These are phyloP conservation scores for Blyttiomyces sp. DNA, from an alignment of 371 early-diverging fungal genomes.

Conservation along the genomic window DNA sequence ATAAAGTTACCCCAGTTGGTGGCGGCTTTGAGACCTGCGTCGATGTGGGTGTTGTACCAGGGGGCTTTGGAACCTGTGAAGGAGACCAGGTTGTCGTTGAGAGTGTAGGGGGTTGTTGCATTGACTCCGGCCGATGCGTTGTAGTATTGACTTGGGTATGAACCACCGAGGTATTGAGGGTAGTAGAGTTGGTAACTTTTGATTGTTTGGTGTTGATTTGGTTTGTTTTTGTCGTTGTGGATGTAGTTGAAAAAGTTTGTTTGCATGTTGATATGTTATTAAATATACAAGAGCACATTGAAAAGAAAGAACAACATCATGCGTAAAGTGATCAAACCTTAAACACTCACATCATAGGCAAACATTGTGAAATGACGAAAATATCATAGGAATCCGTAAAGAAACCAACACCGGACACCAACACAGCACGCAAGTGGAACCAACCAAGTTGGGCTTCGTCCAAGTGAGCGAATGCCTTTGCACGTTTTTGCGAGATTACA, in stretches of 20 bases:
- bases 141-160: slow-evolving; percentile 1
- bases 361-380: slow-evolving; percentile 72
- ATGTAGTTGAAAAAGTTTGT: too few relatives aligned
- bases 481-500: slow-evolving; percentile 3
- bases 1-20: slow-evolving; percentile 80
- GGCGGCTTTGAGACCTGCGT: slow-evolving; percentile 70
- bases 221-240: too few relatives aligned
- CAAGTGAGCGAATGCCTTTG: slow-evolving; percentile 22
- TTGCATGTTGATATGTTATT: background rate
- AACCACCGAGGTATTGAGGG: background rate
- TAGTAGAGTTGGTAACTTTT: slow-evolving; percentile 63
- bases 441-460: slow-evolving; percentile 46
- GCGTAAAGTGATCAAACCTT: background rate
- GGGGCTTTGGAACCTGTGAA: background rate
- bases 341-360: slow-evolving; percentile 2
- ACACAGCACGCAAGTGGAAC: slow-evolving; percentile 78
- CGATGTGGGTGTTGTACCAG: slow-evolving; percentile 26
- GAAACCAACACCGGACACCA: slow-evolving; percentile 84
- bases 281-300: background rate
- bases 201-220: too few relatives aligned
- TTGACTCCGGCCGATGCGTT: slow-evolving; percentile 1
- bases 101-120: background rate
- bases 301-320: background rate
- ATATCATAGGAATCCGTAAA: slow-evolving; percentile 88
- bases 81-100: background rate